Conservation (phyloP, 2,329 filamentous ascomycete species). For the Zymoseptoria passerinii region DNA sequence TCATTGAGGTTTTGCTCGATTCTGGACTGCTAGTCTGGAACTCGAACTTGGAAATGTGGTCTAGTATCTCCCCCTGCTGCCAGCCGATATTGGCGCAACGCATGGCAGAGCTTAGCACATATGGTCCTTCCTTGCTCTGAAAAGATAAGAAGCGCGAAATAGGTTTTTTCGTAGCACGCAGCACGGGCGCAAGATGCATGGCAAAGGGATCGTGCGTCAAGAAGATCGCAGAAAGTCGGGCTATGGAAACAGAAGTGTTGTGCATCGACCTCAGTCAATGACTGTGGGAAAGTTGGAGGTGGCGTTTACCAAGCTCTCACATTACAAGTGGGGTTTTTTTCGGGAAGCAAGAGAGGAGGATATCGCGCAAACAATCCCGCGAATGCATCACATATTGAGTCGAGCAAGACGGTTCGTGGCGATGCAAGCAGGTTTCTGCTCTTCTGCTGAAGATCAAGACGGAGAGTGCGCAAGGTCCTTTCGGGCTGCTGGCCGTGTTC, state of each 20-base stretch:
- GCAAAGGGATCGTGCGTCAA: neutral
- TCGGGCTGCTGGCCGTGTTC: too few relatives aligned
- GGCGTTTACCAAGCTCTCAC: neutral
- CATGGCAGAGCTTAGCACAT: neutral
- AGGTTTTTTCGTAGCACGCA: neutral
- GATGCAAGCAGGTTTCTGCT: neutral
- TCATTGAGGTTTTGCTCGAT: neutral
- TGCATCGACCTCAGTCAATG: too few relatives aligned
- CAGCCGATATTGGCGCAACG: neutral
- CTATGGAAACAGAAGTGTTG: too few relatives aligned
- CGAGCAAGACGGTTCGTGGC: neutral
- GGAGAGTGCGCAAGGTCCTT: too few relatives aligned
- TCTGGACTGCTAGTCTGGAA: neutral
- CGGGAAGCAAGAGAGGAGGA: neutral
- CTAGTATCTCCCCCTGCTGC: neutral
- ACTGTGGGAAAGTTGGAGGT: neutral
- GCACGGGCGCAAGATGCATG: neutral
- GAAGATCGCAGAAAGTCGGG: neutral
- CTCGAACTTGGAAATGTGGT: neutral
- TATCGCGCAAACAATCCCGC: neutral
- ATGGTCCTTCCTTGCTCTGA: neutral
- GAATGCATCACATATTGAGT: neutral
- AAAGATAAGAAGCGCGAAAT: neutral
- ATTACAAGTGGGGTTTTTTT: neutral
- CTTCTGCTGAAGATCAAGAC: too few relatives aligned